Percentiles rank a stretch among this genome's conserved stretches.
Evolutionary conservation across 2,329 filamentous ascomycete species (phyloP).

Genomic region (Cadophora malorum): DNA sequence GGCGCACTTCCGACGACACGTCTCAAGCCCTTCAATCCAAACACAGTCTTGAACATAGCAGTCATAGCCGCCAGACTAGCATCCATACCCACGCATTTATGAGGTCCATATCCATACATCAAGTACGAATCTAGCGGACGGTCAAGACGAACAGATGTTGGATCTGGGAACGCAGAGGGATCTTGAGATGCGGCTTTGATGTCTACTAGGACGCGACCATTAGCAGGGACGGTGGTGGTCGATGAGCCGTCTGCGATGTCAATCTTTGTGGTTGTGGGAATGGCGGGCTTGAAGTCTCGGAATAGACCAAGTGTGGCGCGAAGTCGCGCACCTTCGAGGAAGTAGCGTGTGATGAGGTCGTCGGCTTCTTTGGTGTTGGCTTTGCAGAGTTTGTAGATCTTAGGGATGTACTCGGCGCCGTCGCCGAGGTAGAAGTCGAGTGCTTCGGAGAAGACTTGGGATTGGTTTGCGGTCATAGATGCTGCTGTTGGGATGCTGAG

Average conservation of each 20-base stretch:
- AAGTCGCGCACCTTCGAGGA: slow-evolving; percentile 73
- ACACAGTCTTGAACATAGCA: slow-evolving; percentile 45
- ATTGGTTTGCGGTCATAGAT: slow-evolving; percentile 73
- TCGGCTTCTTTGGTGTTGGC: slow-evolving; percentile 63
- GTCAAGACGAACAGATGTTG: slow-evolving; percentile 64
- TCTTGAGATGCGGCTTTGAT: slow-evolving; percentile 65
- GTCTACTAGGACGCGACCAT: slow-evolving; percentile 68
- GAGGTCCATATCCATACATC: slow-evolving; percentile 66
- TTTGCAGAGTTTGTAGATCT: slow-evolving; percentile 65
- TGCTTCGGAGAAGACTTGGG: slow-evolving; percentile 73
- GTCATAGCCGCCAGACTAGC: slow-evolving; percentile 67
- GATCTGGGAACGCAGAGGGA: slow-evolving; percentile 63
- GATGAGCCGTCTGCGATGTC: slow-evolving; percentile 59
- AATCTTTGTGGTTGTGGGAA: slow-evolving; percentile 51
- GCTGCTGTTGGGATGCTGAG: slow-evolving; percentile 61
- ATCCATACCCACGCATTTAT: slow-evolving; percentile 66
- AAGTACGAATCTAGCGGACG: slow-evolving; percentile 70
- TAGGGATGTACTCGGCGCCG: slow-evolving; percentile 61
- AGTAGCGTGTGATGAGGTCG: slow-evolving; percentile 67
- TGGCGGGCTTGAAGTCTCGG: slow-evolving; percentile 47
- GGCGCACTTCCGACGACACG: slow-evolving; percentile 33
- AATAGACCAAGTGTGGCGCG: slow-evolving; percentile 67
- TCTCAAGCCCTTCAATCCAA: slow-evolving; percentile 37
- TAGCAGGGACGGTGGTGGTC: slow-evolving; percentile 56
- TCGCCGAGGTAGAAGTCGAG: slow-evolving; percentile 74